A percentile compares a stretch with the other conserved stretches of the same genome.
phyloP scores from a whole-genome alignment of 768 basidiomycete species.

The Lactifluus echinatus region DNA sequence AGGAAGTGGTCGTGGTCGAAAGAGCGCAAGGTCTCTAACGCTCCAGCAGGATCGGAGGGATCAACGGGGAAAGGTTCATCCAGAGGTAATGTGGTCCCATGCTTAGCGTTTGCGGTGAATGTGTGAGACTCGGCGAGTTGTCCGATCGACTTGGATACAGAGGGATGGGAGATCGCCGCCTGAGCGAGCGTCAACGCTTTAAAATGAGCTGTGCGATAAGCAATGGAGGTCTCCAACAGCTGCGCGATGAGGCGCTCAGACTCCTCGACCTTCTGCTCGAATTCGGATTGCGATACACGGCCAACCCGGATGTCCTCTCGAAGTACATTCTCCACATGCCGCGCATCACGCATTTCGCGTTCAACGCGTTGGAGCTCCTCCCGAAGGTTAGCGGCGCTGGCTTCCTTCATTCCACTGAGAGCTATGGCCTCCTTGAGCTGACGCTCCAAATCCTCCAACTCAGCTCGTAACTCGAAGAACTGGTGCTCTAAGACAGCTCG shows the following conservation, averaged over 20 bases:
- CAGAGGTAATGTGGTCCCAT: constrained; percentile 42
- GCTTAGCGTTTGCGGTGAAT: constrained; percentile 34
- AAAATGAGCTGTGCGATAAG: constrained; percentile 67
- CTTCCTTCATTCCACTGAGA: constrained; percentile 54
- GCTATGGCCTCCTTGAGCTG: constrained; percentile 56
- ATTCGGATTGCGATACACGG: constrained; percentile 55
- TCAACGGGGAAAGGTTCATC: constrained; percentile 69
- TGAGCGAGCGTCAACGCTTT: constrained; percentile 61
- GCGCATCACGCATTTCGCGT: constrained; percentile 59
- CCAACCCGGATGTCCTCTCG: constrained; percentile 69
- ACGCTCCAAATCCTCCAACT: constrained; percentile 49
- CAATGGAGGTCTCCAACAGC: constrained; percentile 70
- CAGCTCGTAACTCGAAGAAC: constrained; percentile 61
- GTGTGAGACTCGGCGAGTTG: constrained; percentile 31
- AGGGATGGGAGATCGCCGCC: constrained; percentile 38
- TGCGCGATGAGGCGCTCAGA: constrained; percentile 68
- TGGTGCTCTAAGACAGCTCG: constrained; percentile 88
- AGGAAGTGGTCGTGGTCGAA: constrained; percentile 83
- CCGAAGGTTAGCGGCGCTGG: constrained; percentile 58
- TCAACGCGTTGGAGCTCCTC: constrained; percentile 68
- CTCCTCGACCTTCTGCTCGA: constrained; percentile 58
- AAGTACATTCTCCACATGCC: constrained; percentile 57
- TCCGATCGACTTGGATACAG: constrained; percentile 40
- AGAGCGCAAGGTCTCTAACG: constrained; percentile 58
- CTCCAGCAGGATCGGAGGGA: constrained; percentile 61